Base-by-base conservation (phyloP, 371 early-diverging fungal genomes). In the Mucor ambiguus region DNA sequence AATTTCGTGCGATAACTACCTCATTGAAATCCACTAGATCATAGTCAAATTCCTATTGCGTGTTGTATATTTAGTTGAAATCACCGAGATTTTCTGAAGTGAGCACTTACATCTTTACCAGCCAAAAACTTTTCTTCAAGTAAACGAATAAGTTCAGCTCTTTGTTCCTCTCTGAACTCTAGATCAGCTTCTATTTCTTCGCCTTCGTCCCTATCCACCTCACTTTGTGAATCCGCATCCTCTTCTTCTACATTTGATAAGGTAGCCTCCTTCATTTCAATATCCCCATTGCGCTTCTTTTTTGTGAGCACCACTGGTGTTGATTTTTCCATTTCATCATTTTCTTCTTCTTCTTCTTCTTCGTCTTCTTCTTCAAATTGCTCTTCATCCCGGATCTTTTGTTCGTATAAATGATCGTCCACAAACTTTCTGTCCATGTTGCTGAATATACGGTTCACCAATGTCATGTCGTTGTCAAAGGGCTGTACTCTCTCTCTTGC, bases 321-420 rank as follows among this genome's bases (percentile, higher is more conserved):
- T 8, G 69, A 60, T 64, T 24, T 58, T 33, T 60, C 67, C 20
- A 46, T 2, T 14, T 44, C 48, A 26, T 44, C 61, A n/a, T 56
- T 26, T 55, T 49, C 67, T 24, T 67, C 65, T 12, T 62, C 64
- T 5, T 60, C 46, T 6, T 74, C 69, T 29, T 78, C 77, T 18
- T 78, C 75, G 0, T 75, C 85, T 29, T 85, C 83, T 20, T 85
- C 85, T 37, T 81, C 79, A 44, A 74, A 72, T 60, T 82, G 83
- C 22, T 83, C 82, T 38, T 80, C 77, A 24, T 77, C 77, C 2
- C 68, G 68, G 8, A 59, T 48, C 38, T 75, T 70, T 49, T 83
- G 78, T 35, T 32, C 56, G 28, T 77, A 41, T 46, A 77, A 59
- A 41, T 74, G 64, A 43, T 80, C 75, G 9, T 62, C 58, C 7